These are phyloP conservation scores for Jaltomata sinuosa DNA, from an alignment of 257 asterid genomes.

Conservation along the genomic window DNA sequence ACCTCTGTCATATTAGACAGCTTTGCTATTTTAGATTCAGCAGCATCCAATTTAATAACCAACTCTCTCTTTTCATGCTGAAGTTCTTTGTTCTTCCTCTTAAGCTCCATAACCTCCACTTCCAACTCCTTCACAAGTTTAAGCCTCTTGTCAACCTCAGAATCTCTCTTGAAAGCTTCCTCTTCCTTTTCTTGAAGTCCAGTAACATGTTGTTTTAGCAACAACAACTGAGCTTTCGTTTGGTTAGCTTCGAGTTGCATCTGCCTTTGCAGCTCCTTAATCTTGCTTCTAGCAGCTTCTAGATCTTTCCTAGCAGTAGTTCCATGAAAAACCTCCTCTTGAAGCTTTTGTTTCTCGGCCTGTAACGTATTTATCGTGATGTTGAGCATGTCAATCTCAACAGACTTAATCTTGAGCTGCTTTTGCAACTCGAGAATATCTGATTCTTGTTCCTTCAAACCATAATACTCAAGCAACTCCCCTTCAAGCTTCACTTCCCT, in stretches of 20 bases:
- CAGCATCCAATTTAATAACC: slow-evolving; percentile 58
- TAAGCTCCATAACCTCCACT: slow-evolving; percentile 83
- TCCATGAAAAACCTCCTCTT: slow-evolving; percentile 69
- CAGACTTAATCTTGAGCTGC: slow-evolving; percentile 79
- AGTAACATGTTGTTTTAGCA: slow-evolving; percentile 80
- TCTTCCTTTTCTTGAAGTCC: slow-evolving; percentile 83
- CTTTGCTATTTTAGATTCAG: slow-evolving; percentile 54
- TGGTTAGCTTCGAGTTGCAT: slow-evolving; percentile 88
- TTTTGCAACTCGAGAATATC: slow-evolving; percentile 61
- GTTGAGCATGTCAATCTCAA: slow-evolving; percentile 83
- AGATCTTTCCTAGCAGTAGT: slow-evolving; percentile 57
- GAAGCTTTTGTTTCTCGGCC: slow-evolving; percentile 87
- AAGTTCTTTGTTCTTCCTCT: slow-evolving; percentile 88
- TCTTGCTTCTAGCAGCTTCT: slow-evolving; percentile 62
- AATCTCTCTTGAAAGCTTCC: slow-evolving; percentile 49
- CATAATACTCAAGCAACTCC: slow-evolving; percentile 83
- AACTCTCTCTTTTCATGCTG: slow-evolving; percentile 89
- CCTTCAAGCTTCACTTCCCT: slow-evolving; percentile 94
- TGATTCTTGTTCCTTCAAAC: slow-evolving; percentile 87
- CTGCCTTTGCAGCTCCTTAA: slow-evolving; percentile 77
- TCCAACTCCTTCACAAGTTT: slow-evolving; percentile 69
- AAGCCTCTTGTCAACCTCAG: slow-evolving; percentile 72
- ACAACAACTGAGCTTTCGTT: slow-evolving; percentile 79
- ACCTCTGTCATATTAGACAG: slow-evolving; percentile 95
- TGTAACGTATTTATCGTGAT: slow-evolving; percentile 70